These are phyloP conservation scores for Penicillium chermesinum DNA, from an alignment of 495 filamentous ascomycete genomes.

Conservation along the genomic window DNA sequence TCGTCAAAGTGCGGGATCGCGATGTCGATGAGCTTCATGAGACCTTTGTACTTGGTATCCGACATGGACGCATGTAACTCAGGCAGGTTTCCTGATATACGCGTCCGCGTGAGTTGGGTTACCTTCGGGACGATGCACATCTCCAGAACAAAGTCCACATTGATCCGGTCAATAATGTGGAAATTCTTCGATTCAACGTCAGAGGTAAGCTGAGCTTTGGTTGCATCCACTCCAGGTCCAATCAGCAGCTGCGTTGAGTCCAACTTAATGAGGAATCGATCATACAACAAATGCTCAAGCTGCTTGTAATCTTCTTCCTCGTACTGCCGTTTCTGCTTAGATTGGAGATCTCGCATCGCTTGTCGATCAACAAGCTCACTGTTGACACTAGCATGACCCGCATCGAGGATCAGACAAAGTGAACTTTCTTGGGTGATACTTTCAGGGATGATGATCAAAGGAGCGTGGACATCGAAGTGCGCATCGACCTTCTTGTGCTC, in stretches of 20 bases:
- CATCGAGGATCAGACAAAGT: slow-evolving; percentile 88
- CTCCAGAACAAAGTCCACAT: slow-evolving; percentile 89
- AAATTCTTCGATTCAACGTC: slow-evolving; percentile 66
- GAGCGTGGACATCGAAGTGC: slow-evolving; percentile 90
- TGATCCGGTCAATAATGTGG: slow-evolving; percentile 94
- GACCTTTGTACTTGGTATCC: slow-evolving; percentile 89
- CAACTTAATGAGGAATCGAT: slow-evolving; percentile 87
- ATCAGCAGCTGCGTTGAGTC: slow-evolving; percentile 93
- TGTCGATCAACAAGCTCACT: slow-evolving; percentile 89
- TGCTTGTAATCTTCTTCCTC: slow-evolving; percentile 82
- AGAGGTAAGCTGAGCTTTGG: slow-evolving; percentile 73
- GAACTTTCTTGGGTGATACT: slow-evolving; percentile 75
- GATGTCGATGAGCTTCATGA: slow-evolving; percentile 95
- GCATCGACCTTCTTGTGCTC: slow-evolving; percentile 98
- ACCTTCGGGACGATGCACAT: slow-evolving; percentile 92
- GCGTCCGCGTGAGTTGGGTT: slow-evolving; percentile 86
- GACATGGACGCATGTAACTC: slow-evolving; percentile 87
- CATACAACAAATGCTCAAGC: slow-evolving; percentile 89
- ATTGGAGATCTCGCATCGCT: slow-evolving; percentile 80
- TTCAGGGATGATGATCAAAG: slow-evolving; percentile 92
- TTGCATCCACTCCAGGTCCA: slow-evolving; percentile 87
- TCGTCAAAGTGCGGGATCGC: slow-evolving; percentile 81
- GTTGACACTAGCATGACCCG: slow-evolving; percentile 88
- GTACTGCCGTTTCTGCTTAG: slow-evolving; percentile 83
- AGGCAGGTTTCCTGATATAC: slow-evolving; percentile 84